Evolutionary conservation across 495 filamentous ascomycete species (phyloP), one percentile per base, ranked within the genome.

Genomic region (Aspergillus homomorphus): DNA sequence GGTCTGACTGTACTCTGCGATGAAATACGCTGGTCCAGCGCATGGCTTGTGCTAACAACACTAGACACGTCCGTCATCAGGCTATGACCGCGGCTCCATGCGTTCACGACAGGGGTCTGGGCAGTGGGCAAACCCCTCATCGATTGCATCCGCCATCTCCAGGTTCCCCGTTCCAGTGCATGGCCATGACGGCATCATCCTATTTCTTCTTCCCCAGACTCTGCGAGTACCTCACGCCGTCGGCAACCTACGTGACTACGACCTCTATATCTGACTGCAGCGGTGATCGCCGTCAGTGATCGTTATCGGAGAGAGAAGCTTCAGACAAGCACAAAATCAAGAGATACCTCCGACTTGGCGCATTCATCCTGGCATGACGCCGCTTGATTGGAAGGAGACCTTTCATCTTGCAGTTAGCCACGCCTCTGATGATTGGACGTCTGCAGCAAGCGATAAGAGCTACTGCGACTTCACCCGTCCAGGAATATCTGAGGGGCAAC

Each of bases 201-300:
- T 16, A 41, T 52, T 20, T 24, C 38, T 20, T 24, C 38, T 28
- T 57, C 55, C 48, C 56, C 56, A 51, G 56, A 52, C 22, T n/a
- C 24, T 28, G 19, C 21, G 15, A 16, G 22, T 58, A 52, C 56
- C 56, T 48, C 56, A 33, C 56, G 38, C 15, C 41, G 19, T 30
- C 56, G 56, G 56, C 28, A 58, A 58, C 56, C 41, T 58, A 58
- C 56, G 56, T 26, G 45, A 22, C 24, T 45, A 20, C 46, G 22
- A 19, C 16, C 23, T 21, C 23, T 51, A 14, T 24, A 28, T 24
- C 23, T 51, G 41, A 58, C 50, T 30, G 43, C 1, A 18, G 24
- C 56, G 56, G 50, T 24, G 23, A 46, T 58, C 56, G 49, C 49
- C 56, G 56, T 41, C 46, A 44, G 38, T 42, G n/a, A 43, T 51